phyloP scores from a whole-genome alignment of 140 eudicot genomes.

The Flaveria floridana region DNA sequence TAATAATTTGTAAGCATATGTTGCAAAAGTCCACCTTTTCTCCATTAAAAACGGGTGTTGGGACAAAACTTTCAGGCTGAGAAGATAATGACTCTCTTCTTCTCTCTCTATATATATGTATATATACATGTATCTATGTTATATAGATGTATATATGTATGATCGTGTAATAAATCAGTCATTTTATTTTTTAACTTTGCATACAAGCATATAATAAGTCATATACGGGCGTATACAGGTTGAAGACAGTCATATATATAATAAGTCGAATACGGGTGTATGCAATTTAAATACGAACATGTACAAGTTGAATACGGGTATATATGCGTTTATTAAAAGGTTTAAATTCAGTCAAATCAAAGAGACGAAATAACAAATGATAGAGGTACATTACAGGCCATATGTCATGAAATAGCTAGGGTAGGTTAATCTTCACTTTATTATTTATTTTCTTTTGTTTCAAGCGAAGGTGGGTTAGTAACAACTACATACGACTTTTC shows the following conservation, averaged over 20 bases:
- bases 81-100: constrained; percentile 36
- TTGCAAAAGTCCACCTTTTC: constrained; percentile 45
- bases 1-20: constrained; percentile 44
- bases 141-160: not conserved
- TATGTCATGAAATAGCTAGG: not conserved
- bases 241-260: too few relatives aligned
- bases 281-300: too few relatives aligned
- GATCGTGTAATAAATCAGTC: too few relatives aligned
- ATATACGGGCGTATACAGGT: too few relatives aligned
- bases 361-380: too few relatives aligned
- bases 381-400: too few relatives aligned
- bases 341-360: too few relatives aligned
- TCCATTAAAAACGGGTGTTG: constrained; percentile 24
- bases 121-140: not conserved
- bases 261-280: too few relatives aligned
- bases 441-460: not conserved
- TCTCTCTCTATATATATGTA: not conserved
- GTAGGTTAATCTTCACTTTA: not conserved
- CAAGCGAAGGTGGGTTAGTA: constrained; percentile 8
- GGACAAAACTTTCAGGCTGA: constrained; percentile 25
- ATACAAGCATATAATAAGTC: too few relatives aligned
- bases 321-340: too few relatives aligned
- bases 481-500: constrained; percentile 15
- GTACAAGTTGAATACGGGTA: too few relatives aligned
- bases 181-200: too few relatives aligned